phyloP scores from a whole-genome alignment of 805 yeast species.

The Wickerhamomyces strasburgensis region DNA sequence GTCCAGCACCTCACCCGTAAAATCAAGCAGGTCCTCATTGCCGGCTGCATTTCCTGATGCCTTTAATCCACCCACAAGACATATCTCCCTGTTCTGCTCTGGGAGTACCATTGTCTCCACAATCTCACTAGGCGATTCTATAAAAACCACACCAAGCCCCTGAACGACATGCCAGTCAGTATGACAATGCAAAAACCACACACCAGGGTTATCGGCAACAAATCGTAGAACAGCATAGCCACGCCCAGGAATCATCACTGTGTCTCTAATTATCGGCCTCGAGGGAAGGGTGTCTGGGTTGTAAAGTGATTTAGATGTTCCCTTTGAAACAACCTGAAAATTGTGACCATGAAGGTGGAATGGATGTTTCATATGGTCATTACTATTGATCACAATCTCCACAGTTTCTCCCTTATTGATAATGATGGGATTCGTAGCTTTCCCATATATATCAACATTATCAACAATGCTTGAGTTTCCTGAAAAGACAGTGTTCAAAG shows the following conservation, averaged over 20 bases:
- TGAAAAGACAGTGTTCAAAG: slow-evolving; percentile 58
- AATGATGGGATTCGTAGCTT: slow-evolving; percentile 59
- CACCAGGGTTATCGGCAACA: slow-evolving; percentile 82
- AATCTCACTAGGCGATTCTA: slow-evolving; percentile 63
- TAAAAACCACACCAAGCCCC: slow-evolving; percentile 66
- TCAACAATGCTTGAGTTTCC: slow-evolving; percentile 44
- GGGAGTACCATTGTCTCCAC: slow-evolving; percentile 37
- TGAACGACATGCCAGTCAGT: slow-evolving; percentile 81
- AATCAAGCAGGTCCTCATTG: slow-evolving; percentile 46
- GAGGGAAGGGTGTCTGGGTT: slow-evolving; percentile 43
- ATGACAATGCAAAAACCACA: slow-evolving; percentile 93
- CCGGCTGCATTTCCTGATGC: slow-evolving; percentile 69
- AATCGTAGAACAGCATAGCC: slow-evolving; percentile 67
- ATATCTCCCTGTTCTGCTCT: slow-evolving; percentile 42
- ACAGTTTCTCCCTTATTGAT: slow-evolving; percentile 58
- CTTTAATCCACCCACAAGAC: slow-evolving; percentile 43
- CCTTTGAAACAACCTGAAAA: slow-evolving; percentile 56
- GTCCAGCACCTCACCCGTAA: slow-evolving; percentile 46
- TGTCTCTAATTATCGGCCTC: slow-evolving; percentile 63
- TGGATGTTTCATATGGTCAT: slow-evolving; percentile 75
- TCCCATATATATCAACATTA: slow-evolving; percentile 62
- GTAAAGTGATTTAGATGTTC: no score
- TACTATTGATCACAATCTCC: slow-evolving; percentile 71
- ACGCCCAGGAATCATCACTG: slow-evolving; percentile 61
- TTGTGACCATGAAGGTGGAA: slow-evolving; percentile 75